These are phyloP conservation scores for Alternaria longipes DNA, from an alignment of 2,329 filamentous ascomycete species.

Conservation along the genomic window DNA sequence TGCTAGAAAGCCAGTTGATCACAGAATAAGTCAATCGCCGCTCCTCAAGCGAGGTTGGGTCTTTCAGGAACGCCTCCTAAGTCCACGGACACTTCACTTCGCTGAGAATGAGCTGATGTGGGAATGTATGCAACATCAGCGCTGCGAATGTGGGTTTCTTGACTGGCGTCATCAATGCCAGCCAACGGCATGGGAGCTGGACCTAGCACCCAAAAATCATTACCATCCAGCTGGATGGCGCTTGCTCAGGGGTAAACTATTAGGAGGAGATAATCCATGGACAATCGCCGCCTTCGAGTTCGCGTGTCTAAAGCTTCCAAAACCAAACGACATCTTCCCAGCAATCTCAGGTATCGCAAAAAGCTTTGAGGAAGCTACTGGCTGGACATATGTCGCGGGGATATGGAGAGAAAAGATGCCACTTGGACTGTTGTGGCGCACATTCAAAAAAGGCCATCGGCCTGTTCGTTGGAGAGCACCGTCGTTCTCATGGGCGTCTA, in stretches of 20 bases:
- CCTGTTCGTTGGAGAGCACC: neutral
- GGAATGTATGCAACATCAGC: conserved; percentile 22
- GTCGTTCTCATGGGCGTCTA: neutral
- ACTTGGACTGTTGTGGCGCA: neutral
- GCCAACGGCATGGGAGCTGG: neutral
- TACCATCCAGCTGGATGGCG: neutral
- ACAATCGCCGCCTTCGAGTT: neutral
- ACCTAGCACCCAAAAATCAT: neutral
- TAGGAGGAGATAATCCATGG: neutral
- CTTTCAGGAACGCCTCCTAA: conserved; percentile 23
- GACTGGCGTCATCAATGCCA: no score
- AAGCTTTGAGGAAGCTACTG: neutral
- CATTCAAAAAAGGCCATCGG: no score
- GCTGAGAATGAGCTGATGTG: conserved; percentile 18
- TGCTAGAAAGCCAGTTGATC: no score
- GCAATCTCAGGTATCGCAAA: neutral
- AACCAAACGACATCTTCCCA: neutral
- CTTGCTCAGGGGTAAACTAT: neutral
- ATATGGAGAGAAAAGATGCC: neutral
- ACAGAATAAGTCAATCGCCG: no score
- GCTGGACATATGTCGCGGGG: neutral
- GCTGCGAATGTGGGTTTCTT: neutral
- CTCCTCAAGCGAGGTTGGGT: conserved; percentile 19
- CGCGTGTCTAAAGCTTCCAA: neutral
- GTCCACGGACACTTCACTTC: conserved; percentile 20